phyloP scores from a whole-genome alignment of 176 grass and related monocot species.

The Carex parvula region DNA sequence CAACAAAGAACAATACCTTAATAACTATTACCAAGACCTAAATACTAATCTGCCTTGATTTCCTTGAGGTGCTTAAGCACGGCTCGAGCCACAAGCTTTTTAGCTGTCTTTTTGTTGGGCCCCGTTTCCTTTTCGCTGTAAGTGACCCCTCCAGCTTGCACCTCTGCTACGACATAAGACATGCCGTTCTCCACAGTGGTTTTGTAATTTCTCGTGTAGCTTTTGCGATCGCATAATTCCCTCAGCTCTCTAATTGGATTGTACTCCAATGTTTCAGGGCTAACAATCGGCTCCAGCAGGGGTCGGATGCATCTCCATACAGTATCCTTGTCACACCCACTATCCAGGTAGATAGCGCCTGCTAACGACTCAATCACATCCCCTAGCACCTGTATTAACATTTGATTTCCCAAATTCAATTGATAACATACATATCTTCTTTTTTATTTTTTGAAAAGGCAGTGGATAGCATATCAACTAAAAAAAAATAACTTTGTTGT shows the following conservation, averaged over 20 bases:
- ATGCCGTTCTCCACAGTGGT: not conserved
- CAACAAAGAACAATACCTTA: not conserved
- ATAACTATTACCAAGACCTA: not conserved
- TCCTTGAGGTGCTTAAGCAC: conserved; percentile 42
- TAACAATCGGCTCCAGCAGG: conserved; percentile 59
- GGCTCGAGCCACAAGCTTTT: conserved; percentile 43
- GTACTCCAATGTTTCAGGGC: conserved; percentile 39
- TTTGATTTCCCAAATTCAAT: not conserved
- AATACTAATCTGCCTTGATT: not conserved
- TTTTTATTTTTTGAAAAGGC: too few relatives aligned
- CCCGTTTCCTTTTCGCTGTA: conserved; percentile 34
- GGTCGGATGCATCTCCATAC: conserved; percentile 63
- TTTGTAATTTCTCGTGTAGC: conserved; percentile 19
- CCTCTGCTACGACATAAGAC: conserved; percentile 34
- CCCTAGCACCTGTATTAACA: conserved; percentile 49
- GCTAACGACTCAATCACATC: conserved; percentile 75
- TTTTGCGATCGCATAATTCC: conserved; percentile 33
- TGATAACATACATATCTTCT: not conserved
- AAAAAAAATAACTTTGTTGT: conserved; percentile 7
- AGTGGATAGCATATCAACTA: not conserved
- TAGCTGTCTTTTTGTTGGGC: conserved; percentile 27
- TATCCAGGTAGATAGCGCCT: conserved; percentile 62
- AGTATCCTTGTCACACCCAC: conserved; percentile 33
- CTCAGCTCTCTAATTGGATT: conserved; percentile 55
- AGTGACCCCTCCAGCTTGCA: conserved; percentile 21